A percentile compares a stretch with the other conserved stretches of the same genome.
These are phyloP conservation scores for Multifurca ochricompacta DNA, from an alignment of 768 basidiomycete species.

Conservation along the genomic window DNA sequence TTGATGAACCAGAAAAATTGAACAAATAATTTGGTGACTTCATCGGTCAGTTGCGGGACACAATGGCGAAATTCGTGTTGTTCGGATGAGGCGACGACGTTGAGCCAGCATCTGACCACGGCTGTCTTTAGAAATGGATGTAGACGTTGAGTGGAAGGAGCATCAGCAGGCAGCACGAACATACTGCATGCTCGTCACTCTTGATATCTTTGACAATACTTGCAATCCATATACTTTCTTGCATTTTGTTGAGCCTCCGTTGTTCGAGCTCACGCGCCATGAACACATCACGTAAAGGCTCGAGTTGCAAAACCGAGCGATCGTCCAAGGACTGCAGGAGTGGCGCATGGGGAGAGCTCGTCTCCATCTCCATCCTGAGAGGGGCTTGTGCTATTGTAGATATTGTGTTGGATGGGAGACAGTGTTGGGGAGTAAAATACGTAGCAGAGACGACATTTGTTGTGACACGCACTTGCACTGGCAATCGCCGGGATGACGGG, in stretches of 20 bases:
- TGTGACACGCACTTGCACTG: not conserved
- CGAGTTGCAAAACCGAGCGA: not conserved
- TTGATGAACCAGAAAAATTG: slow-evolving; percentile 25
- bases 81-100: not conserved
- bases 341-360: not conserved
- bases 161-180: not conserved
- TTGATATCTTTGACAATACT: not conserved
- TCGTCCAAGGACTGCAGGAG: not conserved
- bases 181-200: slow-evolving; percentile 1
- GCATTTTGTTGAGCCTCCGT: not conserved
- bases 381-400: not conserved
- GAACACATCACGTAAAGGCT: slow-evolving; percentile 3
- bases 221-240: slow-evolving; percentile 8
- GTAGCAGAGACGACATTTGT: not conserved
- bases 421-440: not conserved
- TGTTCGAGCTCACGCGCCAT: not conserved
- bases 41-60: not conserved
- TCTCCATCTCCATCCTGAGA: slow-evolving; percentile 1
- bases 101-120: slow-evolving; percentile 8
- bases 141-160: not conserved
- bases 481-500: not conserved
- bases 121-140: not conserved
- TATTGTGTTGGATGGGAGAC: not conserved
- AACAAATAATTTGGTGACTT: slow-evolving; percentile 22
- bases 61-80: slow-evolving; percentile 5